Base-by-base conservation (phyloP, 2,329 filamentous ascomycete genomes). In the Cladosporium austrohemisphaericum region DNA sequence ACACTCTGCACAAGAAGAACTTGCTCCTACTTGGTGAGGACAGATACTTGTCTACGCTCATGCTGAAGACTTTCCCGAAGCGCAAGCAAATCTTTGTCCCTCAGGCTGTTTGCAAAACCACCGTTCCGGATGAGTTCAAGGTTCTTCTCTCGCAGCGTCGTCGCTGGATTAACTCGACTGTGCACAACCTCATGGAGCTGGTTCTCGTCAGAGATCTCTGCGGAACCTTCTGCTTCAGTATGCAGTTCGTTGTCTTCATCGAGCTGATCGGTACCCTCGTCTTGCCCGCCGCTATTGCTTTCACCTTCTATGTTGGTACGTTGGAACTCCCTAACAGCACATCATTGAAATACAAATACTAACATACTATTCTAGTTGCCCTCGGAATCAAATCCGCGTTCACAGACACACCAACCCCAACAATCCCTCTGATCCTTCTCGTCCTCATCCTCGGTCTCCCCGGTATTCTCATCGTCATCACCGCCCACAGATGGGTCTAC, bases 151-250 rank as follows among this genome's bases (percentile, higher is more conserved):
- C 92, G 22, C 93, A 98, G 71, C 84, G 93, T 62, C 87, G 93
- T 68, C 84, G 93, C 69, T 98, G 93, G 93, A 98, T 98, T 73
- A 98, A 98, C 80, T 95, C 89, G 68, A 98, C 93, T 4, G 86
- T 98, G 41, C 93, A 98, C 76, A 98, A 98, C 66, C 76, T 98
- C 36, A 96, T 98, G 88, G 93, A 98, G 70, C 81, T 98, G 52
- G 84, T 97, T 45, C 80, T 98, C 26, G 94, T 98, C 36, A 83
- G 91, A 56, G 93, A 98, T 74, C 80, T 98, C 13, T 98, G 93
- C 65, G 93, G 93, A 57, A 98, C 93, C 3, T 98, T 98, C 75
- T 98, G 94, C 76, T 98, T 98, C 77, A 95, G 89, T 70, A 98
- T 98, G 93, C 93, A 98, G 71, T 98, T 98, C 66, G 85, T 98